Evolutionary conservation across 192 early-diverging fungal genomes (phyloP).

Genomic region (Dimargaris cristalligena): DNA sequence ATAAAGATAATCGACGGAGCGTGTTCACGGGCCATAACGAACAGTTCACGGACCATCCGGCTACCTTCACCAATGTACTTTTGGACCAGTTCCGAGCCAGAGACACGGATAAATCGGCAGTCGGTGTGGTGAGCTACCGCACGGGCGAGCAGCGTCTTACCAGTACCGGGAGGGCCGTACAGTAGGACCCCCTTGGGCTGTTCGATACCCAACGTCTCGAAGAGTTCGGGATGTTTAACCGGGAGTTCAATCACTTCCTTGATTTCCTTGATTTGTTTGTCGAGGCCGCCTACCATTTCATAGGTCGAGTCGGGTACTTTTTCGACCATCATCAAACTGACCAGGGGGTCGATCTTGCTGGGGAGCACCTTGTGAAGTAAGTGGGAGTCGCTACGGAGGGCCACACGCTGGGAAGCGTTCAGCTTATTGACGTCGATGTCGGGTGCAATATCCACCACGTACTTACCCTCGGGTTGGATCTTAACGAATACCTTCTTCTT

Average conservation of each 20-base stretch:
- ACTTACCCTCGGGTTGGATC: slow-evolving; percentile 94
- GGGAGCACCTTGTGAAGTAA: slow-evolving; percentile 88
- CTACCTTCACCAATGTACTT: slow-evolving; percentile 89
- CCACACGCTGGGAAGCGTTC: slow-evolving; percentile 83
- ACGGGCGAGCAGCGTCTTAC: slow-evolving; percentile 74
- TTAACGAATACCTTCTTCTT: slow-evolving; percentile 88
- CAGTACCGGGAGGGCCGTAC: slow-evolving; percentile 78
- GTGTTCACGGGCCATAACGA: slow-evolving; percentile 82
- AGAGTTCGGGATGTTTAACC: slow-evolving; percentile 97
- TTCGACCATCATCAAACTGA: slow-evolving; percentile 99
- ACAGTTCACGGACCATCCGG: slow-evolving; percentile 80
- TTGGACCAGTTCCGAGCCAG: slow-evolving; percentile 77
- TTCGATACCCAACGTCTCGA: slow-evolving; percentile 93
- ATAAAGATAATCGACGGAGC: slow-evolving; percentile 86
- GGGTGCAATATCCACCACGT: slow-evolving; percentile 88
- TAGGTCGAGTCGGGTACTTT: slow-evolving; percentile 99
- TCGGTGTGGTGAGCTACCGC: slow-evolving; percentile 88
- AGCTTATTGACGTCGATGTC: slow-evolving; percentile 82
- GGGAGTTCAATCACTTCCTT: slow-evolving; percentile 99
- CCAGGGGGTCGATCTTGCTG: slow-evolving; percentile 97
- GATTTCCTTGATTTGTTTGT: slow-evolving; percentile 99
- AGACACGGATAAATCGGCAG: slow-evolving; percentile 81
- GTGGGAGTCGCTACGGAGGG: slow-evolving; percentile 81
- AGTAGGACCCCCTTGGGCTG: slow-evolving; percentile 97
- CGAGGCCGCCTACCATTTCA: slow-evolving; percentile 97